Evolutionary conservation across 192 early-diverging fungal genomes (phyloP), one percentile per base, ranked within the genome.

Genomic region (Coemansia sp.): DNA sequence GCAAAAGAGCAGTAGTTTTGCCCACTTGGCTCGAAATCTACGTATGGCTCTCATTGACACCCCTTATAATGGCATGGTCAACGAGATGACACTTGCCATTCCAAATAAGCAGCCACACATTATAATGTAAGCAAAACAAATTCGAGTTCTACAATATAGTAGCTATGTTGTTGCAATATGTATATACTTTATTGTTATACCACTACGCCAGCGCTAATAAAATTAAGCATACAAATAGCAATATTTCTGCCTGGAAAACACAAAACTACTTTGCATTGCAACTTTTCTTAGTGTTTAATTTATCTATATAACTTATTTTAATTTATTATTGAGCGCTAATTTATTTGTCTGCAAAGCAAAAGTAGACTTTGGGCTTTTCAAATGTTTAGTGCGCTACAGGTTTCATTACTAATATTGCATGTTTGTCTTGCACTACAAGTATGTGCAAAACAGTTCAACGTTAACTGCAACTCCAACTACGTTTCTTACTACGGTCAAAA

Each of bases 401-500:
- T 53, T 55, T 19, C 38, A 37, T 7, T 25, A 45, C 48, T 20
- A 9, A 25, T 54, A 54, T 11, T 54, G 9, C 51, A 54, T 4
- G 10, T 25, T 54, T 54, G 20, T 19, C 13, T 54, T 10, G 63
- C 63, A 22, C 9, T 54, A 11, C 51, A 12, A 1, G 55, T 63
- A 11, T 42, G 22, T 38, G 65, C 65, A 5, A 46, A 63, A 1
- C 69, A 75, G 2, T 84, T 84, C 55, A 66, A 80, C 43, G 38
- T 69, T 43, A 72, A 53, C 56, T 76, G 77, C 43, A 84, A 84
- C 69, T 68, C 65, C 54, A 84, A 84, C 61, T 68, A 76, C 20
- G 78, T 65, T 14, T 72, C 72, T 17, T 84, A 84, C 63, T 84
- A 79, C 32, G 83, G 83, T 0, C 83, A 84, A 39, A 84, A 84